Base-by-base conservation (phyloP, 2,329 filamentous ascomycete species). In the Colletotrichum shisoi region DNA sequence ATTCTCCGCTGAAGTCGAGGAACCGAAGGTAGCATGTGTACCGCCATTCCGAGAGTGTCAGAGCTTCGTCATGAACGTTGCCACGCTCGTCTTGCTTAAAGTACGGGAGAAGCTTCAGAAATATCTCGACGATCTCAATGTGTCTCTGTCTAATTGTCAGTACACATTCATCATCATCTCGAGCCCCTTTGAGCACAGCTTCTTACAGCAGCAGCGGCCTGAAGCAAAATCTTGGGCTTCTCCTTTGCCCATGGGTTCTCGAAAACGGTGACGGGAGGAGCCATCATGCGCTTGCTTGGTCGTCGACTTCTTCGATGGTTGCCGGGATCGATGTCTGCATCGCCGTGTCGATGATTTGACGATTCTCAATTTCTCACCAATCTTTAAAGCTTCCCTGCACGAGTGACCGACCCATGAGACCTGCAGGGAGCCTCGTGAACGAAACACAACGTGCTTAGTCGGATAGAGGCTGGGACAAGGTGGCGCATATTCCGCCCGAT, bases 1-100 rank as follows among this genome's bases (percentile, higher is more conserved):
- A 51, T 4, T 57, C 37, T 7, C 69, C 67, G 15, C 44, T 24
- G 11, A 45, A n/a, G 24, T 68, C 51, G 17, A 71, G 57, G 24
- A 68, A 71, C 17, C 70, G 61, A 13, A 71, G 48, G 44, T 71
- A 71, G 51, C 44, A 53, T 24, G 69, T 61, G 46, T 71, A 71
- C 13, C 70, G 69, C 70, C 70, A 71, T 58, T 71, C 70, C 5
- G 67, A 71, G 19, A 61, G 68, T 1, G 62, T 68, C 12, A 71
- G 62, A 12, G 70, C 57, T 44, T 70, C 64, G 4, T 62, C 61
- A 1, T 52, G 24, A 13, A 71, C 63, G 5, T 54, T 21, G 3
- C 64, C 67, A 1, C 63, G 19, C 3, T 59, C 46, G 9, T 68
- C 60, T 21, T 45, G 58, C n/a, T 40, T 54, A 19, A 71, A 68